A percentile compares a stretch with the other conserved stretches of the same genome.
These are phyloP conservation scores for Gossypium bickii DNA, from an alignment of 345 rosid genomes.

Conservation along the genomic window DNA sequence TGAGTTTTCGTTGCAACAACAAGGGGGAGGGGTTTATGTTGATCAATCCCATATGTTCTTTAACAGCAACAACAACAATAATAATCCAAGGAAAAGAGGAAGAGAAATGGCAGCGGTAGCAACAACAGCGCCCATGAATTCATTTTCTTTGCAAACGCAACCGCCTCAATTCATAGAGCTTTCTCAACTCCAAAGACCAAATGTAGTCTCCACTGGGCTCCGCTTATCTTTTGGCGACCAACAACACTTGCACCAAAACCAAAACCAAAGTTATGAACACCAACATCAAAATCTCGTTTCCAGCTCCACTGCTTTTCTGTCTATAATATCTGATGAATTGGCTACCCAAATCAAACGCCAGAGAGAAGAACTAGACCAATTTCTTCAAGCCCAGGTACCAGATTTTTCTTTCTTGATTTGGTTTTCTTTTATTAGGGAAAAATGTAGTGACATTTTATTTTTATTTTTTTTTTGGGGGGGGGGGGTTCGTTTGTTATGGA, in stretches of 20 bases:
- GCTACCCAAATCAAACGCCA: slow-evolving; percentile 60
- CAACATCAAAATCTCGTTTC: slow-evolving; percentile 25
- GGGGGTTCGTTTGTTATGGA: not conserved
- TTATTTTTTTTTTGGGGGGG: no score
- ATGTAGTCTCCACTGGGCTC: slow-evolving; percentile 80
- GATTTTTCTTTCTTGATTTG: slow-evolving; percentile 10
- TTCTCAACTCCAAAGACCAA: slow-evolving; percentile 55
- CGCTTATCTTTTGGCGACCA: slow-evolving; percentile 60
- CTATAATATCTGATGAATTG: slow-evolving; percentile 47
- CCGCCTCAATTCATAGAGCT: slow-evolving; percentile 49
- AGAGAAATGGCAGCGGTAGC: slow-evolving; percentile 39
- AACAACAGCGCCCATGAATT: slow-evolving; percentile 25
- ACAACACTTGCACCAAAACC: slow-evolving; percentile 24
- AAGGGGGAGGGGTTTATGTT: slow-evolving; percentile 42
- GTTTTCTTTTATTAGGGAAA: not conserved
- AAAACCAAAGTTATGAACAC: slow-evolving; percentile 19
- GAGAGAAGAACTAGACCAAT: slow-evolving; percentile 66
- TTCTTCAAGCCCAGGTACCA: slow-evolving; percentile 71
- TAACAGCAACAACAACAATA: slow-evolving; percentile 26
- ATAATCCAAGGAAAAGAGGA: slow-evolving; percentile 56
- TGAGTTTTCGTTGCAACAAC: slow-evolving; percentile 54
- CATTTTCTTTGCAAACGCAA: slow-evolving; percentile 41
- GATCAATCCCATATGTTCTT: slow-evolving; percentile 51
- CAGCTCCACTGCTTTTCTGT: slow-evolving; percentile 28
- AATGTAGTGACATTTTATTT: not conserved